These are phyloP conservation scores for Hansfordia pulvinata DNA, from an alignment of 2,329 filamentous ascomycete genomes.

Conservation along the genomic window DNA sequence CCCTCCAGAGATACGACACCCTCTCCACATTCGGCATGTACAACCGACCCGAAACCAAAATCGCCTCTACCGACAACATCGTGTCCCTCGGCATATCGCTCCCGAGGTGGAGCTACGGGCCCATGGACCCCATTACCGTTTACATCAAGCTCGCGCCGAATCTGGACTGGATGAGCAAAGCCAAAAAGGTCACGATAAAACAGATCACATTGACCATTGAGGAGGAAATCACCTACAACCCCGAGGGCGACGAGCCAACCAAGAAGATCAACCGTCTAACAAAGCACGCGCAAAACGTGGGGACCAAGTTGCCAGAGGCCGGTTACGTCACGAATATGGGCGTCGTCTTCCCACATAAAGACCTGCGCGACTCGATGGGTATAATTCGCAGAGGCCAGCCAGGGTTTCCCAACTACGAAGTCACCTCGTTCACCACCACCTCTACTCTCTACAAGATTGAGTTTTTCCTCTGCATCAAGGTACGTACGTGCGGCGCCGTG, in stretches of 20 bases:
- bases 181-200: constrained; percentile 81
- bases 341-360: constrained; percentile 80
- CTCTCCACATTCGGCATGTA: constrained; percentile 99
- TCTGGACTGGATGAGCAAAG: constrained; percentile 80
- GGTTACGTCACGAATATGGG: constrained; percentile 91
- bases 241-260: constrained; percentile 88
- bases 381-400: constrained; percentile 75
- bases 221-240: constrained; percentile 97
- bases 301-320: constrained; percentile 74
- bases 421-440: constrained; percentile 84
- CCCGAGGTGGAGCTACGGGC: constrained; percentile 92
- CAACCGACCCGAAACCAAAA: constrained; percentile 82
- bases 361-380: constrained; percentile 75
- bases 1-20: constrained; percentile 87
- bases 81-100: constrained; percentile 86
- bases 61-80: constrained; percentile 76
- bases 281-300: constrained; percentile 70
- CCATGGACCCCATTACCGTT: constrained; percentile 85
- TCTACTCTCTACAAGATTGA: constrained; percentile 96
- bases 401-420: constrained; percentile 78
- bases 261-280: constrained; percentile 80
- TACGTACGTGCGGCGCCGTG: constrained; percentile 22
- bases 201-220: constrained; percentile 91
- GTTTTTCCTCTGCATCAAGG: constrained; percentile 91
- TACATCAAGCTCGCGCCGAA: constrained; percentile 93